phyloP scores from a whole-genome alignment of 2,329 filamentous ascomycete species.

The Stagonosporopsis chrysanthemi region DNA sequence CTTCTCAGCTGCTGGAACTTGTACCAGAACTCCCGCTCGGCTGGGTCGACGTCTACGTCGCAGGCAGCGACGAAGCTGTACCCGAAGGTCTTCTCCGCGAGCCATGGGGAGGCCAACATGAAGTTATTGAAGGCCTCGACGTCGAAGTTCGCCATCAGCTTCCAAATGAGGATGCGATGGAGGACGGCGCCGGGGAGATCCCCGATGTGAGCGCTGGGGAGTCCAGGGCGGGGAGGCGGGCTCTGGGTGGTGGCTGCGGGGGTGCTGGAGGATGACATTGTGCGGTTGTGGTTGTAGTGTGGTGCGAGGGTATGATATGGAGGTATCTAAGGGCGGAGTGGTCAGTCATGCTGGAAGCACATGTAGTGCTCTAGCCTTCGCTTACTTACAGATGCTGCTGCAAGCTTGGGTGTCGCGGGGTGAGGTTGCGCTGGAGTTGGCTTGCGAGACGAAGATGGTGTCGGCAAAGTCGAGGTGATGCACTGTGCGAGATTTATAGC shows the following conservation, averaged over 20 bases:
- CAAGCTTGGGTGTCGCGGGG: not conserved
- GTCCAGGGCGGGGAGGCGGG: not conserved
- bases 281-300: not conserved
- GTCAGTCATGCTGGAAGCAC: not conserved
- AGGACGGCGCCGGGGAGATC: not conserved
- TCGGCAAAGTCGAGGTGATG: not conserved
- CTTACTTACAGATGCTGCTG: not conserved
- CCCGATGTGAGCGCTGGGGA: not conserved
- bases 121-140: not conserved
- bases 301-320: not conserved
- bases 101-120: not conserved
- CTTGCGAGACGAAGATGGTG: not conserved
- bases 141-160: not conserved
- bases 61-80: not conserved
- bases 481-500: not conserved
- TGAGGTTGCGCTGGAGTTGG: not conserved
- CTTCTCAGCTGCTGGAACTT: not conserved
- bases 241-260: not conserved
- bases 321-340: not conserved
- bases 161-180: not conserved
- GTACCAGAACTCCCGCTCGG: not conserved
- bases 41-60: not conserved
- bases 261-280: not conserved
- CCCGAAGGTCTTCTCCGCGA: not conserved
- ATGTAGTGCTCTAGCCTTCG: not conserved